Percentiles rank a stretch among this genome's conserved stretches.
Conservation (phyloP, 108 stramenopile genomes). For the Cylindrotheca closterium region DNA sequence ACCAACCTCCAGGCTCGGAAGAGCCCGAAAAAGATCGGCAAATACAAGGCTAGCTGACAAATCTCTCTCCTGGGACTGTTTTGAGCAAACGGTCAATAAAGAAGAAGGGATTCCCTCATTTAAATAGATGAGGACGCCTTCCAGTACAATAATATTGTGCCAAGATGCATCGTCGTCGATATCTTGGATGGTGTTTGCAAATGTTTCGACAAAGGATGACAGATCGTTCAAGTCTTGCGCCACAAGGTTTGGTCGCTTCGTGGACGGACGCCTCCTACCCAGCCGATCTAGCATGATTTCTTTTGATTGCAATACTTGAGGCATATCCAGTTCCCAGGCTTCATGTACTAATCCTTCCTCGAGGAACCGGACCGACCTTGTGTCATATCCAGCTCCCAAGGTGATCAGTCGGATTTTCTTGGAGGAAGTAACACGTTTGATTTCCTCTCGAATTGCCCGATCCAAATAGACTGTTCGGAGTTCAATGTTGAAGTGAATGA, state of each 20-base stretch:
- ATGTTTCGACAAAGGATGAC: conserved; percentile 26
- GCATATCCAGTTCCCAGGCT: conserved; percentile 62
- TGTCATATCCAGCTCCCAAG: conserved; percentile 80
- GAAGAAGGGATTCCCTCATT: conserved; percentile 57
- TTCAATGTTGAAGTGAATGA: conserved; percentile 79
- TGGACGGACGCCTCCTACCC: conserved; percentile 44
- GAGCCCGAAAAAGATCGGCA: conserved; percentile 70
- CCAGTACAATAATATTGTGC: conserved; percentile 65
- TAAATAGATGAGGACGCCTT: conserved; percentile 82
- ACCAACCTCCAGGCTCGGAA: conserved; percentile 53
- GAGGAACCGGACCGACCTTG: conserved; percentile 52
- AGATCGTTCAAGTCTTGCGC: conserved; percentile 65
- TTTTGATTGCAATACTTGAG: conserved; percentile 60
- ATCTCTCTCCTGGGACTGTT: conserved; percentile 22
- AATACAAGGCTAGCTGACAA: conserved; percentile 41
- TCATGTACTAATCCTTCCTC: conserved; percentile 33
- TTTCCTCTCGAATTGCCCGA: conserved; percentile 35
- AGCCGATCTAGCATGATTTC: conserved; percentile 51
- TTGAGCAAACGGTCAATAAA: conserved; percentile 42
- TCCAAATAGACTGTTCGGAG: conserved; percentile 74
- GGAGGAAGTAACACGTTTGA: conserved; percentile 13
- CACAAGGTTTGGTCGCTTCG: conserved; percentile 22
- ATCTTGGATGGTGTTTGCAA: conserved; percentile 31
- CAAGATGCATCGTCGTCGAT: conserved; percentile 25
- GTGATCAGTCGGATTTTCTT: conserved; percentile 55